Base-by-base conservation (phyloP, 75 land plant species). In the Picea glauca region DNA sequence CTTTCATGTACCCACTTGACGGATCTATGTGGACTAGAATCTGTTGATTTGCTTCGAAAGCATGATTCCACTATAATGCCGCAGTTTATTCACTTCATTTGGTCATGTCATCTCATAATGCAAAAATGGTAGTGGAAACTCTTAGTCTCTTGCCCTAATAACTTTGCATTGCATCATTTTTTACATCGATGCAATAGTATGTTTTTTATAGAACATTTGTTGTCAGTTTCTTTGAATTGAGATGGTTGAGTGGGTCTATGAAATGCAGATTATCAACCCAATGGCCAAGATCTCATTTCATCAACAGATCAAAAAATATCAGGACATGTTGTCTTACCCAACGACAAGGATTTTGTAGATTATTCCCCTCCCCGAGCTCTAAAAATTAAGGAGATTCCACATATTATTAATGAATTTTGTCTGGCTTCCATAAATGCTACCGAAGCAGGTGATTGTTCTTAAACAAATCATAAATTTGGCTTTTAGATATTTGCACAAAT, bases 341-440 rank as follows among this genome's bases (percentile, higher is more conserved):
- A 68, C 57, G 68, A 72, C 40, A 67, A 62, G 15, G 82, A 76
- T 66, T 1, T 57, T 7, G 76, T 62, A 50, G 65, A 79, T 35
- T 87, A 67, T 70, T 83, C 90, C 58, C 17, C 78, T 50, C 90
- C 90, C 31, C 56, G 90, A 31, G 73, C 90, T 18, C 65, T 88
- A 21, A 46, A 13, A 60, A 83, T 65, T 7, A 78, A 88, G 30
- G 90, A 88, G 72, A 87, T 88, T 60, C 83, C 89, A 15, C 3
- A 54, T 13, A 65, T 92, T 75, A 86, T 94, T 35, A 77, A 87
- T 33, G 88, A 92, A 31, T 94, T 94, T 72, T 82, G 94, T 58
- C 54, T 85, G 75, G 96, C 96, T 32, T 94, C 96, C 35, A 86
- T 88, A 67, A 91, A 90, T 83, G 92, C 96, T 23, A 88, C 88